Percentiles rank a stretch among this genome's conserved stretches.
Evolutionary conservation across 768 basidiomycete genomes (phyloP).

Genomic region (Russula sp.): DNA sequence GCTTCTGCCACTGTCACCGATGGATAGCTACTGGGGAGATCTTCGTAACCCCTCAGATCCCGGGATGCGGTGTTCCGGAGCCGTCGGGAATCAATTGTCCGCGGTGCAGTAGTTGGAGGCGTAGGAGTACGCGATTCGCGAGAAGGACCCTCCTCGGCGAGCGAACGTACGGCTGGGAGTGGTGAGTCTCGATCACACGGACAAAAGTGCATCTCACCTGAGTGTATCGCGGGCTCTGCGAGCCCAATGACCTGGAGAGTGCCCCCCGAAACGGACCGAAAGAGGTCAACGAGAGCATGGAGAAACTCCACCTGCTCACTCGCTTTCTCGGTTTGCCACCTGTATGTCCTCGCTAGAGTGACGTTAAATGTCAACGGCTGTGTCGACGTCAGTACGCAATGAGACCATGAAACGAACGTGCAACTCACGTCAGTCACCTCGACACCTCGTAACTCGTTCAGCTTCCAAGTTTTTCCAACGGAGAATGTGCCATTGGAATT

Average conservation of each 20-base stretch:
- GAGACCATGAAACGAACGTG: slow-evolving; percentile 6
- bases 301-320: slow-evolving; percentile 75
- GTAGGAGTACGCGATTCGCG: slow-evolving; percentile 23
- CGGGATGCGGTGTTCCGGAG: slow-evolving; percentile 2
- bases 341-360: slow-evolving; percentile 85
- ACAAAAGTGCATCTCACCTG: slow-evolving; percentile 36
- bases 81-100: slow-evolving; percentile 4
- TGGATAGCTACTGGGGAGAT: slow-evolving; percentile 17
- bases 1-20: background rate
- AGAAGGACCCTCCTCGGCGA: slow-evolving; percentile 1
- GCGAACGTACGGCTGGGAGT: slow-evolving; percentile 6
- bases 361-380: slow-evolving; percentile 72
- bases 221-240: slow-evolving; percentile 40
- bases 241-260: slow-evolving; percentile 61
- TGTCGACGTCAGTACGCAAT: background rate
- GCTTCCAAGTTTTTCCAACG: slow-evolving; percentile 94
- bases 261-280: slow-evolving; percentile 41
- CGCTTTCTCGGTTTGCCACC: slow-evolving; percentile 79
- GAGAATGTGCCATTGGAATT: slow-evolving; percentile 94
- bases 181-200: slow-evolving; percentile 6
- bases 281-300: slow-evolving; percentile 59
- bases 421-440: slow-evolving; percentile 51
- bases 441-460: slow-evolving; percentile 76
- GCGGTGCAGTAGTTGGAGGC: background rate
- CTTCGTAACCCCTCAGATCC: slow-evolving; percentile 19